Conservation (phyloP, 768 basidiomycete genomes). For the Hericium rajendrae region DNA sequence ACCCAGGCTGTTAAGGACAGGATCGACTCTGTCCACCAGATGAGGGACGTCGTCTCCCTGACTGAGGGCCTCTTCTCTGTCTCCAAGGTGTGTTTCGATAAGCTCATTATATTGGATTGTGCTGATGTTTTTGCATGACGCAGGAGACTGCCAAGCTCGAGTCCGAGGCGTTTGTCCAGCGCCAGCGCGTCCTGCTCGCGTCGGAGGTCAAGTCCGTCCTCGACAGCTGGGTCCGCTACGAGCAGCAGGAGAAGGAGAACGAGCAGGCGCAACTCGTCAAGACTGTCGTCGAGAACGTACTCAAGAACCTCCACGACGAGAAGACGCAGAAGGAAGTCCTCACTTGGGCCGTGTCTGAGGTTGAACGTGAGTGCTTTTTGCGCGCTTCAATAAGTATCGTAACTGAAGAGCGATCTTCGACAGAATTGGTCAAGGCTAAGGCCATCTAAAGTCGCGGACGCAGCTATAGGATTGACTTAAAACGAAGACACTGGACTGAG, state of each 20-base stretch:
- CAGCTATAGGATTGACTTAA: not conserved
- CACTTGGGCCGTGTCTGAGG: conserved; percentile 67
- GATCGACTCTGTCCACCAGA: conserved; percentile 82
- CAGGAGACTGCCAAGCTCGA: conserved; percentile 92
- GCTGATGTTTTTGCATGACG: not conserved
- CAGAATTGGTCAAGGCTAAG: conserved; percentile 89
- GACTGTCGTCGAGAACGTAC: conserved; percentile 81
- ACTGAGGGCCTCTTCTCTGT: conserved; percentile 86
- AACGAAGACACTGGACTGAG: conserved; percentile 8
- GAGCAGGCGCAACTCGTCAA: conserved; percentile 91
- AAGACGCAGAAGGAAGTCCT: conserved; percentile 85
- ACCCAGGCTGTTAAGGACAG: conserved; percentile 89
- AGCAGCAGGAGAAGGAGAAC: conserved; percentile 93
- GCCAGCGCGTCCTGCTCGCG: conserved; percentile 80
- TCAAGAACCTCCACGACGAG: conserved; percentile 74
- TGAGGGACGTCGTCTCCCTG: conserved; percentile 92
- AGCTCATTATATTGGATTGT: not conserved
- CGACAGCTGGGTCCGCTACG: conserved; percentile 97
- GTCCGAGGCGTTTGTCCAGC: conserved; percentile 79
- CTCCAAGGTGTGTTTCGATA: conserved; percentile 58
- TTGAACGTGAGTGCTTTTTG: conserved; percentile 72
- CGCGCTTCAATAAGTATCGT: no score
- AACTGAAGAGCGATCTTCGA: not conserved
- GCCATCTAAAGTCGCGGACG: conserved; percentile 49
- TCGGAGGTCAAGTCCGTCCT: conserved; percentile 89